Percentiles rank a stretch among this genome's conserved stretches.
Evolutionary conservation across 805 yeast species (phyloP).

Genomic region (Wickerhamiella lipophila): DNA sequence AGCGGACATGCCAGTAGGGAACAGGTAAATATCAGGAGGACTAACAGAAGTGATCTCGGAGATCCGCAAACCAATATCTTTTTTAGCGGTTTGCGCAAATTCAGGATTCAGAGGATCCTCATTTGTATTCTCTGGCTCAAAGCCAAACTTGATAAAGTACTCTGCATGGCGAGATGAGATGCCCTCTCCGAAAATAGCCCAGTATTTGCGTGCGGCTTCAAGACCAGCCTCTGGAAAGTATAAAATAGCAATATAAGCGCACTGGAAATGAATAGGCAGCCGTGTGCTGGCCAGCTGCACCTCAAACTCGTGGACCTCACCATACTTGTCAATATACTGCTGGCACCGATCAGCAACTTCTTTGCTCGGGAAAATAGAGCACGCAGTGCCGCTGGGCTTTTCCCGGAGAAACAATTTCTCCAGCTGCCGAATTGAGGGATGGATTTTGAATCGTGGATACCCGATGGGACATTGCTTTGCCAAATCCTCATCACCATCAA

Average conservation of each 20-base stretch:
- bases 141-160: conserved; percentile 41
- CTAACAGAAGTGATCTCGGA: background rate
- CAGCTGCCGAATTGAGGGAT: background rate
- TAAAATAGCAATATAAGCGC: background rate
- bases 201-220: conserved; percentile 3
- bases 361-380: conserved; percentile 1
- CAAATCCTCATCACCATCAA: background rate
- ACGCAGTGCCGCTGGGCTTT: background rate
- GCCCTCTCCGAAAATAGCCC: conserved; percentile 11
- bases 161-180: conserved; percentile 8
- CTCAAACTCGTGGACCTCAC: background rate
- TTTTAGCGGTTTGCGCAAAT: conserved; percentile 50
- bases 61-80: conserved; percentile 26
- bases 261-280: background rate
- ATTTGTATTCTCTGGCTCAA: conserved; percentile 66
- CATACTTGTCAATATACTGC: background rate
- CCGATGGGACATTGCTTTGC: background rate
- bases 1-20: conserved; percentile 70
- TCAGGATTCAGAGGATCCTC: conserved; percentile 64
- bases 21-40: conserved; percentile 51
- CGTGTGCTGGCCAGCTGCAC: background rate
- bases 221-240: conserved; percentile 3
- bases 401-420: background rate
- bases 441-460: conserved; percentile 7
- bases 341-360: conserved; percentile 4